phyloP scores from a whole-genome alignment of 2,329 filamentous ascomycete species.

The Colletotrichum abscissum region DNA sequence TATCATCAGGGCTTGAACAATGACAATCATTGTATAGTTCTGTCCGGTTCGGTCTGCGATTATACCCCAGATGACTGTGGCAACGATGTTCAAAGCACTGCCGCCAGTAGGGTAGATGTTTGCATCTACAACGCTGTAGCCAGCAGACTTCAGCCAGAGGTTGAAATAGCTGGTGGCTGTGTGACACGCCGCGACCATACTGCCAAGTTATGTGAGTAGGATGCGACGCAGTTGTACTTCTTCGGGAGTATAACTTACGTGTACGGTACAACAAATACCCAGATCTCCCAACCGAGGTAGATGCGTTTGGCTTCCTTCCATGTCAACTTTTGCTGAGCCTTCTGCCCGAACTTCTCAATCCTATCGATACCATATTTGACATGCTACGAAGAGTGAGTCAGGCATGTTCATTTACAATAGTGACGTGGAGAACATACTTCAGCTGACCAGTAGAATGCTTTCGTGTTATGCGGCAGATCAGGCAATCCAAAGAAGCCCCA shows the following conservation, averaged over 20 bases:
- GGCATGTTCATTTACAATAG: too few species aligned
- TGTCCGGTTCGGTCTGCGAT: slow-evolving; percentile 38
- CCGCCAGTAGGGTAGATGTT: slow-evolving; percentile 52
- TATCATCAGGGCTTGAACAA: slow-evolving; percentile 33
- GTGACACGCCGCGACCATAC: slow-evolving; percentile 33
- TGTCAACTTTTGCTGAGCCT: slow-evolving; percentile 31
- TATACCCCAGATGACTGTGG: slow-evolving; percentile 32
- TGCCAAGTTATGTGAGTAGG: neutral
- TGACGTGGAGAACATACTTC: neutral
- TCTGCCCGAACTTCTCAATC: slow-evolving; percentile 39
- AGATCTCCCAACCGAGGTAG: slow-evolving; percentile 35
- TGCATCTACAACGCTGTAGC: slow-evolving; percentile 61
- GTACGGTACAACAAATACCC: slow-evolving; percentile 38
- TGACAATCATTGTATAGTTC: slow-evolving; percentile 32
- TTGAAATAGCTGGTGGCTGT: slow-evolving; percentile 40
- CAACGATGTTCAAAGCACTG: slow-evolving; percentile 34
- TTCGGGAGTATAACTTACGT: slow-evolving; percentile 24
- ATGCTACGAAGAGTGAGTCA: slow-evolving; percentile 5
- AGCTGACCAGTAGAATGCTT: slow-evolving; percentile 33
- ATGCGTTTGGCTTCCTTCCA: slow-evolving; percentile 33
- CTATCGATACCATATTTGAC: slow-evolving; percentile 37
- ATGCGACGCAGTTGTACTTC: too few species aligned
- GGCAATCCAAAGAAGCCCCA: slow-evolving; percentile 39
- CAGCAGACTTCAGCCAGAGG: slow-evolving; percentile 53
- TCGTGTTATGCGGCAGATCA: slow-evolving; percentile 35